phyloP scores from a whole-genome alignment of 768 basidiomycete genomes.

The Amanita phalloides region DNA sequence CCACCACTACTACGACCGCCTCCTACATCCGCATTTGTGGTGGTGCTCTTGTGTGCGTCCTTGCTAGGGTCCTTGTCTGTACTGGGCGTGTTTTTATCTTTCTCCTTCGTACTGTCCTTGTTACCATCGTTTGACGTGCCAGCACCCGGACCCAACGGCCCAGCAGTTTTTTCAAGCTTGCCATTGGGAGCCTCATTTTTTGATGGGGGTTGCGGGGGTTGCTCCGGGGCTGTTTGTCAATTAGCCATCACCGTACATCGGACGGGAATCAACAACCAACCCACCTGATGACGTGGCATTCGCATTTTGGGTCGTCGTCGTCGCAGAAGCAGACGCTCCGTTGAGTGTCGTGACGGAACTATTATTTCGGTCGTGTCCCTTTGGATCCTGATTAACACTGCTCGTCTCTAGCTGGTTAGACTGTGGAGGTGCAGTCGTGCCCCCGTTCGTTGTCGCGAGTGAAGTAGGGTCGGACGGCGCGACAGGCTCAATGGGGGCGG shows the following conservation, averaged over 20 bases:
- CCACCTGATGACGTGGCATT: constrained; percentile 1
- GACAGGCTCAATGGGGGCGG: background rate
- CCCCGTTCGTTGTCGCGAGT: background rate
- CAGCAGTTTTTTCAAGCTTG: background rate
- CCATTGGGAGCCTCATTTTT: background rate
- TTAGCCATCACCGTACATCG: background rate
- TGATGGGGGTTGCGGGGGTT: background rate
- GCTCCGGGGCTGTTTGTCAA: background rate
- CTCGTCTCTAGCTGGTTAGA: background rate
- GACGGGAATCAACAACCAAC: background rate
- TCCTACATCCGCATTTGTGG: background rate
- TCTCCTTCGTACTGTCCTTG: background rate
- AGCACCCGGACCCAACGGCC: background rate
- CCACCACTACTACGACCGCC: background rate
- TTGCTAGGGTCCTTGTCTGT: background rate
- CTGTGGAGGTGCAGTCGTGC: background rate
- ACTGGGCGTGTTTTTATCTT: too few relatives aligned
- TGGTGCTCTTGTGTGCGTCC: background rate
- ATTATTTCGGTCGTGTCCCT: background rate
- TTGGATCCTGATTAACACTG: background rate
- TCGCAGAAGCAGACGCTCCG: background rate
- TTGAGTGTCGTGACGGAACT: background rate
- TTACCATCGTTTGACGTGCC: background rate
- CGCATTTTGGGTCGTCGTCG: background rate
- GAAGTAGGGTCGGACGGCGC: background rate